Base-by-base conservation (phyloP, 129 eudicot genomes). In the Arctium minus region DNA sequence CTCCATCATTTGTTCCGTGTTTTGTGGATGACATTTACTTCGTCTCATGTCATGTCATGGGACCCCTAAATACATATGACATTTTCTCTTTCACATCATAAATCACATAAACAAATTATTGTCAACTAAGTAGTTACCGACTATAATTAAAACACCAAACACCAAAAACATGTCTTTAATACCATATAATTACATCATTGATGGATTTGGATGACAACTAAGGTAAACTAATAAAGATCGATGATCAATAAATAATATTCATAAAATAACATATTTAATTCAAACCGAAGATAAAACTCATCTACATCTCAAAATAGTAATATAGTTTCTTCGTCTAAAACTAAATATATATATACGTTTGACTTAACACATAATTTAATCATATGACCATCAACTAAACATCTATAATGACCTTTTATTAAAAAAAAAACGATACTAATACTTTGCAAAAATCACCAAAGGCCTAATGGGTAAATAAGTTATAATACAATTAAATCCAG, bases 11-110 rank as follows among this genome's bases (percentile, higher is more conserved):
- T 65, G 18, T 38, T 50, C 69, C 79, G 17, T 48, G 40, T 76
- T 76, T 76, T 76, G 69, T 15, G 79, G 79, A 48, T 76, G 44
- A 50, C 31, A 76, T 76, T 32, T 48, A 31, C 35, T 75, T 76
- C 42, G 15, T 32, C 69, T 48, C 68, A 44, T 30, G 79, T 62
- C 40, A 29, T 13, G 35, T 75, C 33, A 22, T 75, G 42, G 35
- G 38, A 75, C 33, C 17, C 79, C 79, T 44, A 75, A 12, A 36
- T 30, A 29, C 56, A n/a, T 46, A 15, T 11, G 33, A 22, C 56
- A 46, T 46, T 48, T 75, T 75, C 39, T 27, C 6, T 46, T 40
- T 10, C 6, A 75, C 39, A 44, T 44, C 15, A 46, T 53, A 75
- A 8, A 74, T 73, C 30, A 74, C 1, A 74, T 74, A 40, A 74